Conservation (phyloP, 257 asterid genomes). For the Agastache rugosa region DNA sequence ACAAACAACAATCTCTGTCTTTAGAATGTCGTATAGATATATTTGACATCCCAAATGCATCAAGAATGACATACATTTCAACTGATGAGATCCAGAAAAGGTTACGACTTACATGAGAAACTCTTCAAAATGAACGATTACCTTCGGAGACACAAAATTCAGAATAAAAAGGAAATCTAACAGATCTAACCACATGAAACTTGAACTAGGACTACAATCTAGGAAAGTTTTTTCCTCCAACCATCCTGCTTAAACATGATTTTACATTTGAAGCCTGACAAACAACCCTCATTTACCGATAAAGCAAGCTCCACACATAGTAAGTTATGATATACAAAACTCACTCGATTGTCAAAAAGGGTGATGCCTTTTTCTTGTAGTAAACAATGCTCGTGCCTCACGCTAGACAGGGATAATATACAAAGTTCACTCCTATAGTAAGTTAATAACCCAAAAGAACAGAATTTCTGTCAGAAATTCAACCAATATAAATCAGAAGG, state of each 20-base stretch:
- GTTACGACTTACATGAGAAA: not conserved
- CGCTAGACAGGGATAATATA: not conserved
- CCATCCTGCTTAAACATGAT: not conserved
- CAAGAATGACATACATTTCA: not conserved
- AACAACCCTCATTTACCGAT: not conserved
- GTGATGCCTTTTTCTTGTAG: not conserved
- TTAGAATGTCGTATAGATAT: not conserved
- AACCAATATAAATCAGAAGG: constrained; percentile 9
- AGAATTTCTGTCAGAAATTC: constrained; percentile 6
- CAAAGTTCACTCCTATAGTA: constrained; percentile 2
- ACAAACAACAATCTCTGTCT: not conserved
- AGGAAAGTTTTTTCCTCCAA: not conserved
- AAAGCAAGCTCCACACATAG: constrained; percentile 7
- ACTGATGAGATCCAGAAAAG: not conserved
- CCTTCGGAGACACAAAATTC: not conserved
- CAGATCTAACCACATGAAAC: not conserved
- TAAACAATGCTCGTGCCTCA: not conserved
- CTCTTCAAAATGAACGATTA: not conserved
- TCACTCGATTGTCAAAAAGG: constrained; percentile 9
- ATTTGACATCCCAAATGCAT: not conserved
- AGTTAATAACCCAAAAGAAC: constrained; percentile 2
- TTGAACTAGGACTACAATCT: not conserved
- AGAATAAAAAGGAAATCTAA: not conserved
- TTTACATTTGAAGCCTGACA: constrained; percentile 5
- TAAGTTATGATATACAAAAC: not conserved